Base-by-base conservation (phyloP, 805 yeast genomes). In the Grigorovia yakushimaensis region DNA sequence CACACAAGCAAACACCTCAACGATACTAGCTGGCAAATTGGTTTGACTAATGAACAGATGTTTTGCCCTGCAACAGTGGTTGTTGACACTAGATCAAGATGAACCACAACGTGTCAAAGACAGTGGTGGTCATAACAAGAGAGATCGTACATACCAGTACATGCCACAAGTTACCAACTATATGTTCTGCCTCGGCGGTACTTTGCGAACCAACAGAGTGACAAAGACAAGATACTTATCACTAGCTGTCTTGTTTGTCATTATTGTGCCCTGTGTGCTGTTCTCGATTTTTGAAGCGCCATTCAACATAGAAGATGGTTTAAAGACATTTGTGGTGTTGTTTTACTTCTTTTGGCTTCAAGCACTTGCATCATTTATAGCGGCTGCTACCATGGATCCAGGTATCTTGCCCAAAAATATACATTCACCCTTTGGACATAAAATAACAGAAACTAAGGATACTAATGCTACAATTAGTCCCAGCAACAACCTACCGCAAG, bases 371-470 rank as follows among this genome's bases (percentile, higher is more conserved):
- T 73, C 78, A 45, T 78, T 79, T 50, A 47, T 81, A 7, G 72
- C 65, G 47, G 81, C 83, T 0, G 71, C 84, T 0, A 67, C 77
- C 2, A 62, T 74, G 10, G 95, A 86, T 54, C 86, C 94, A 0
- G 95, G 95, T 0, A 62, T 73, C 1, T 56, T 83, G 10, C 89
- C 94, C 0, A 66, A 80, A 49, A 82, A 83, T 61, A 61, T 82
- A 4, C 93, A 86, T 55, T 21, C 79, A 30, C 74, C 75, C 1
- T 55, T 54, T 23, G 39, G 55, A 0, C 73, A 65, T 43, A 65
- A 67, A 37, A 11, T n/a, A n/a, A n/a, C n/a, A n/a, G n/a, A n/a
- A n/a, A 10, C 6, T 39, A 27, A 27, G 9, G 13, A 33, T 13
- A 9, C 11, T 33, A 33, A 33, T 15, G 15, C 13, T 15, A n/a